Conservation (phyloP, 257 asterid genomes). For the Penstemon davidsonii region DNA sequence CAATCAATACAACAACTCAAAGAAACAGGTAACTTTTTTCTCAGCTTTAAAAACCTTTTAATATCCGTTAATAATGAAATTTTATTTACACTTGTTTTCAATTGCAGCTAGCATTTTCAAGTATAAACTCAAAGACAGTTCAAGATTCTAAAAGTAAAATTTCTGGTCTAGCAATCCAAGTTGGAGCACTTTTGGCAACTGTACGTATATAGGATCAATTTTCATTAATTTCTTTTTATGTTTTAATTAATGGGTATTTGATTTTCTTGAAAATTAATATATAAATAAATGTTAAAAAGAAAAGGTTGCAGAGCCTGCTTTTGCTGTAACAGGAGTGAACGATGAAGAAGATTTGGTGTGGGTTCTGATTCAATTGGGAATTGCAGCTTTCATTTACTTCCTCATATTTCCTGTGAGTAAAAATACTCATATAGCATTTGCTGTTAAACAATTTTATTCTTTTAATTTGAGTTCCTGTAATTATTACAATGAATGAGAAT, state of each 20-base stretch:
- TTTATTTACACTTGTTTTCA: conserved; percentile 9
- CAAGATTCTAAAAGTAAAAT: conserved; percentile 28
- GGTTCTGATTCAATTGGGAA: conserved; percentile 64
- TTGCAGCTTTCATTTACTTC: conserved; percentile 77
- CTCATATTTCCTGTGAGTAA: conserved; percentile 63
- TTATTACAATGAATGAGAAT: no score
- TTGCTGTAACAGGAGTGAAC: conserved; percentile 67
- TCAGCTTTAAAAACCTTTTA: not conserved
- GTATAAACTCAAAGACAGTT: conserved; percentile 25
- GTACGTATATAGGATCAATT: conserved; percentile 34
- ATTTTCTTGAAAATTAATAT: conserved; percentile 5
- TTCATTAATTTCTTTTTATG: not conserved
- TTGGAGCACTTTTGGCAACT: conserved; percentile 57
- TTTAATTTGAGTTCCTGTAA: conserved; percentile 1
- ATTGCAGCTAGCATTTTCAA: conserved; percentile 31
- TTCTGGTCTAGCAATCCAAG: conserved; percentile 55
- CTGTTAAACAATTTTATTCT: not conserved
- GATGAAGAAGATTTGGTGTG: conserved; percentile 56
- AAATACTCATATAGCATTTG: not conserved
- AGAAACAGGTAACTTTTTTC: conserved; percentile 28
- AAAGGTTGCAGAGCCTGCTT: conserved; percentile 66
- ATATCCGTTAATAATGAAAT: not conserved
- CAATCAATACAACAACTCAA: conserved; percentile 16
- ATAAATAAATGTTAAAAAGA: not conserved
- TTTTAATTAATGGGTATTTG: not conserved